Evolutionary conservation across 2,329 filamentous ascomycete species (phyloP).

Genomic region (Epichloe uncinata): DNA sequence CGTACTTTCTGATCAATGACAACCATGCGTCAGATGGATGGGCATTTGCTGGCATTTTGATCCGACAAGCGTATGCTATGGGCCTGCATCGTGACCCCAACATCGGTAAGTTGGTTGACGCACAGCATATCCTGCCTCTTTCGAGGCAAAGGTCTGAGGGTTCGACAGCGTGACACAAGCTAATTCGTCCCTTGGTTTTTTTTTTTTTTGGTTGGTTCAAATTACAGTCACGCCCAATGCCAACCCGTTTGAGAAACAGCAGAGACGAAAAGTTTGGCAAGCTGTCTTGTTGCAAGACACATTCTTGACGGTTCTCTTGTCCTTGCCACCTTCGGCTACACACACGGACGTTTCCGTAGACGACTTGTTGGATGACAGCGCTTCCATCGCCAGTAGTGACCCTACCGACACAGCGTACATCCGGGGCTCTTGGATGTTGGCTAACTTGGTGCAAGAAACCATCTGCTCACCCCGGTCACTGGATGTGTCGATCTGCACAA

Average conservation of each 20-base stretch:
- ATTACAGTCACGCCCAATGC: conserved; percentile 46
- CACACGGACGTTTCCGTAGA: conserved; percentile 70
- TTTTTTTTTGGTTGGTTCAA: background rate
- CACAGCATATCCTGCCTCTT: background rate
- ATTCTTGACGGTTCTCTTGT: conserved; percentile 64
- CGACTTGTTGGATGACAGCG: conserved; percentile 52
- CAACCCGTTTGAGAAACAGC: conserved; percentile 59
- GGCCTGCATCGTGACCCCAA: conserved; percentile 69
- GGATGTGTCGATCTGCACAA: conserved; percentile 57
- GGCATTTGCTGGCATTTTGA: conserved; percentile 66
- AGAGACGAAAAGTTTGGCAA: conserved; percentile 70
- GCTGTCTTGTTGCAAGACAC: conserved; percentile 71
- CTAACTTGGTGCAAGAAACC: conserved; percentile 64
- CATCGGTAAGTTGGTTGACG: conserved; percentile 37
- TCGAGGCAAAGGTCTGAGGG: background rate
- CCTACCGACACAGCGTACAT: conserved; percentile 59
- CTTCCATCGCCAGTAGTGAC: conserved; percentile 42
- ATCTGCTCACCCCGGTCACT: conserved; percentile 65
- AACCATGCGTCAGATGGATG: conserved; percentile 74
- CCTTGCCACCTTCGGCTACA: conserved; percentile 63
- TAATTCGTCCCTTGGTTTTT: background rate
- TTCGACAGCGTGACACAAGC: background rate
- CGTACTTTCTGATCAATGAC: conserved; percentile 76
- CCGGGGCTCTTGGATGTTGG: conserved; percentile 64
- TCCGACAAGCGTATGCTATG: conserved; percentile 71